Evolutionary conservation across 2,329 filamentous ascomycete genomes (phyloP).

Genomic region (Alternaria arbusti): DNA sequence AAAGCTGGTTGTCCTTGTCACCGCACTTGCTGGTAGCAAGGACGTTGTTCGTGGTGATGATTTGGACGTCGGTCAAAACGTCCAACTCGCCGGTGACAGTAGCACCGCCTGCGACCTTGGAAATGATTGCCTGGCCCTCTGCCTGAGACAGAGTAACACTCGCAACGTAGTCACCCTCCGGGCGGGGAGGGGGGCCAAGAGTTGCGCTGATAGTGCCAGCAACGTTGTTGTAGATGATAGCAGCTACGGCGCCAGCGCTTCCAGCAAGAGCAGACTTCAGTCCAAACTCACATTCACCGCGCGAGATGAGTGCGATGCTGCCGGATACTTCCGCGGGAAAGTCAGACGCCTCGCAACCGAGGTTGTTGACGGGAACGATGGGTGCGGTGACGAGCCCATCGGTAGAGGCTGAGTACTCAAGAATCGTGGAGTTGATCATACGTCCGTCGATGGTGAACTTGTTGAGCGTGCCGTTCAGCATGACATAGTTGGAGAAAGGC

Average conservation of each 20-base stretch:
- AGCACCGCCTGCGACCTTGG: constrained; percentile 55
- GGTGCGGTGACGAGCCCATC: constrained; percentile 31
- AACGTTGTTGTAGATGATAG: constrained; percentile 77
- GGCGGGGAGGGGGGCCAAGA: constrained; percentile 66
- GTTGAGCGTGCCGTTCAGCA: constrained; percentile 29
- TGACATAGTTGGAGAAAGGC: constrained; percentile 29
- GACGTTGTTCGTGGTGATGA: constrained; percentile 55
- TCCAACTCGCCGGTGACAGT: constrained; percentile 48
- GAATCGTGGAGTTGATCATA: constrained; percentile 13
- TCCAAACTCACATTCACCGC: constrained; percentile 75
- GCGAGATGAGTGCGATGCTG: constrained; percentile 72
- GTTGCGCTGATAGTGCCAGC: constrained; percentile 66
- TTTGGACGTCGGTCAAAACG: constrained; percentile 55
- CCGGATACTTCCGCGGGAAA: constrained; percentile 66
- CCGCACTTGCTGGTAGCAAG: constrained; percentile 47
- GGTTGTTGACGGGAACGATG: constrained; percentile 36
- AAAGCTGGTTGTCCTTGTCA: constrained; percentile 43
- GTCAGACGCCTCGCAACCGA: constrained; percentile 57
- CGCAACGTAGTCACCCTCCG: constrained; percentile 63
- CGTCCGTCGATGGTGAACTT: constrained; percentile 27
- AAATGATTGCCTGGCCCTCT: constrained; percentile 62
- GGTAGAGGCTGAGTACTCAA: constrained; percentile 33
- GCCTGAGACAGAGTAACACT: constrained; percentile 69
- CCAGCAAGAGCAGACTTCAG: constrained; percentile 73
- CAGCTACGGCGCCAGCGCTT: constrained; percentile 71